These are phyloP conservation scores for Linanthus parryae DNA, from an alignment of 148 eudicot species.

Conservation along the genomic window DNA sequence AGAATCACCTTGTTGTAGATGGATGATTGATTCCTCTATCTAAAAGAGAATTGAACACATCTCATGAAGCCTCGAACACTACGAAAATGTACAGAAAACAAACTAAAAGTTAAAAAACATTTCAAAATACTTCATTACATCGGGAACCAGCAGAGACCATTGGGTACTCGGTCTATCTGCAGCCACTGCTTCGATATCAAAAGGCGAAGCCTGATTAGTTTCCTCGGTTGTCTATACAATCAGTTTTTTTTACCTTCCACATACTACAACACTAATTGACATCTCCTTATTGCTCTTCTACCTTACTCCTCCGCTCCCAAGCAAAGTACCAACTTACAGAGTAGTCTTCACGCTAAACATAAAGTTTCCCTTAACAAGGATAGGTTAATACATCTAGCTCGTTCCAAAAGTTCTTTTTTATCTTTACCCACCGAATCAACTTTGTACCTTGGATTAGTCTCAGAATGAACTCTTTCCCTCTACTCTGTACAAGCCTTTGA, in stretches of 20 bases:
- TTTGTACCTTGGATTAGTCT: no score
- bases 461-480: no score
- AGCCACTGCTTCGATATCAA: slow-evolving; percentile 4
- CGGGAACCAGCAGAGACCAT: not conserved
- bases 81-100: no score
- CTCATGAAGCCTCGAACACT: no score
- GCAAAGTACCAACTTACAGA: not conserved
- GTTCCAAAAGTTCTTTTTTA: not conserved
- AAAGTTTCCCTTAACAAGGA: not conserved
- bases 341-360: not conserved
- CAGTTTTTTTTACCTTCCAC: not conserved
- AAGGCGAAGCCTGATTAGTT: not conserved
- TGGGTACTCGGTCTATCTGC: not conserved
- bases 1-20: no score
- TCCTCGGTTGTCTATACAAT: slow-evolving; percentile 2
- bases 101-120: not conserved
- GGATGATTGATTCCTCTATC: no score
- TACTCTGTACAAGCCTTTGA: no score
- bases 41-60: no score
- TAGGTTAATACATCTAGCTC: not conserved
- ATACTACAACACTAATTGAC: not conserved
- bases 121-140: slow-evolving; percentile 8
- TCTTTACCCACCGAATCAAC: no score
- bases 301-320: not conserved
- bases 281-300: not conserved